A percentile compares a stretch with the other conserved stretches of the same genome.
These are phyloP conservation scores for Beauveria sp. DNA, from an alignment of 2,329 filamentous ascomycete genomes.

Conservation along the genomic window DNA sequence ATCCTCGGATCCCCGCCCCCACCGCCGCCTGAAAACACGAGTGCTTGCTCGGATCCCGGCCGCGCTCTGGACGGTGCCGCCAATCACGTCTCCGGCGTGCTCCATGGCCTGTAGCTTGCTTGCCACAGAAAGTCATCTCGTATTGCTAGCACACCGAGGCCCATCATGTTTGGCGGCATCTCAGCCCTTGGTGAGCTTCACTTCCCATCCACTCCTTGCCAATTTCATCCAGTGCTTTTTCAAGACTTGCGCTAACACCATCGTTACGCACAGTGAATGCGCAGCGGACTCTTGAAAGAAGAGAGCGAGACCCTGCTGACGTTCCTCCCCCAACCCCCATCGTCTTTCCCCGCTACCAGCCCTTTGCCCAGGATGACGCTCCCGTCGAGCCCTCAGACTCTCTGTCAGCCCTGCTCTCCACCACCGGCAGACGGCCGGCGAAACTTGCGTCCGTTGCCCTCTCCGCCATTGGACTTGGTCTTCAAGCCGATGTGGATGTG, in stretches of 20 bases:
- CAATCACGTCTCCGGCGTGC: background rate
- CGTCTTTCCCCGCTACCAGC: slow-evolving; percentile 39
- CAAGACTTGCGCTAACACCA: background rate
- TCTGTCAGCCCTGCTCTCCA: slow-evolving; percentile 44
- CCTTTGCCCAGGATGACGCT: slow-evolving; percentile 26
- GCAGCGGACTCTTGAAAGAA: slow-evolving; percentile 14
- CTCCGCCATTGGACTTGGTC: slow-evolving; percentile 49
- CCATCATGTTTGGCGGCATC: slow-evolving; percentile 5
- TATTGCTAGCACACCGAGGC: background rate
- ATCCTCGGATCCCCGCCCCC: background rate
- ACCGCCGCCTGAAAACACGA: background rate
- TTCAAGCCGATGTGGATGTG: slow-evolving; percentile 41
- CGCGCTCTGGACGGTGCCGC: background rate
- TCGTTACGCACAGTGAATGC: background rate
- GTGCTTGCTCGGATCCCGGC: background rate
- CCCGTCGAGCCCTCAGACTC: slow-evolving; percentile 25
- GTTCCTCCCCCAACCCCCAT: slow-evolving; percentile 51
- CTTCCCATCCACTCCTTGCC: background rate
- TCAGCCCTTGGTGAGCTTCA: background rate
- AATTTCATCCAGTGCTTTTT: background rate
- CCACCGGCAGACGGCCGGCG: slow-evolving; percentile 40
- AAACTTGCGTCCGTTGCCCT: slow-evolving; percentile 39
- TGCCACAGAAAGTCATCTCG: background rate
- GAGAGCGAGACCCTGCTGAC: slow-evolving; percentile 40
- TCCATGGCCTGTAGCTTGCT: background rate